Percentiles rank a stretch among this genome's conserved stretches.
phyloP scores from a whole-genome alignment of 805 yeast genomes.

The Starmerella etchellsii region DNA sequence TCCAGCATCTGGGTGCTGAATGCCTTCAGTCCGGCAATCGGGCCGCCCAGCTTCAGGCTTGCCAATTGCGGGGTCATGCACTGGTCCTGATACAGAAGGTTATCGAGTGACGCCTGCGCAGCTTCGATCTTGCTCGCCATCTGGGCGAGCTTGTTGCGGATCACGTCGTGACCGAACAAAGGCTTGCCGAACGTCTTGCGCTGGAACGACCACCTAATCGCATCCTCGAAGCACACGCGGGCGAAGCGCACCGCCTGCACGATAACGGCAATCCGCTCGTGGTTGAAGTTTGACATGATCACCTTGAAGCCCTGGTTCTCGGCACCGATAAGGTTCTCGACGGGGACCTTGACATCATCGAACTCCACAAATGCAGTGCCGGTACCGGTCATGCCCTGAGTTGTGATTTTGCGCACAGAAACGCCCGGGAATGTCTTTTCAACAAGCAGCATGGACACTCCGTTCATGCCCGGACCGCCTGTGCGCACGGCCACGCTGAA shows the following conservation, averaged over 20 bases:
- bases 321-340: slow-evolving; percentile 32
- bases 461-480: slow-evolving; percentile 32
- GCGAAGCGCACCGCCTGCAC: slow-evolving; percentile 33
- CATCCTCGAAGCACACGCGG: slow-evolving; percentile 33
- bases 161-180: slow-evolving; percentile 33
- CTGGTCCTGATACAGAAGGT: slow-evolving; percentile 28
- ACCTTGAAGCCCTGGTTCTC: slow-evolving; percentile 35
- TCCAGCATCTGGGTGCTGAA: slow-evolving; percentile 32
- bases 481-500: slow-evolving; percentile 36
- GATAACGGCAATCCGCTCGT: slow-evolving; percentile 34
- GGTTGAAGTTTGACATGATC: slow-evolving; percentile 35
- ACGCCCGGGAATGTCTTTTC: slow-evolving; percentile 32
- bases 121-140: slow-evolving; percentile 34
- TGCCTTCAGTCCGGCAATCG: slow-evolving; percentile 34
- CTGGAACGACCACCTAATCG: slow-evolving; percentile 33
- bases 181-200: slow-evolving; percentile 34
- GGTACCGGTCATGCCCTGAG: slow-evolving; percentile 33
- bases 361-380: slow-evolving; percentile 32
- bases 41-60: slow-evolving; percentile 32
- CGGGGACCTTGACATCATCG: slow-evolving; percentile 37
- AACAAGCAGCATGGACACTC: slow-evolving; percentile 31
- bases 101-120: slow-evolving; percentile 30
- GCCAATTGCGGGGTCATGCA: slow-evolving; percentile 31
- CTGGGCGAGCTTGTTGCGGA: slow-evolving; percentile 33
- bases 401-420: slow-evolving; percentile 28